These are phyloP conservation scores for Yarrowia sp. DNA, from an alignment of 805 yeast species.

Conservation along the genomic window DNA sequence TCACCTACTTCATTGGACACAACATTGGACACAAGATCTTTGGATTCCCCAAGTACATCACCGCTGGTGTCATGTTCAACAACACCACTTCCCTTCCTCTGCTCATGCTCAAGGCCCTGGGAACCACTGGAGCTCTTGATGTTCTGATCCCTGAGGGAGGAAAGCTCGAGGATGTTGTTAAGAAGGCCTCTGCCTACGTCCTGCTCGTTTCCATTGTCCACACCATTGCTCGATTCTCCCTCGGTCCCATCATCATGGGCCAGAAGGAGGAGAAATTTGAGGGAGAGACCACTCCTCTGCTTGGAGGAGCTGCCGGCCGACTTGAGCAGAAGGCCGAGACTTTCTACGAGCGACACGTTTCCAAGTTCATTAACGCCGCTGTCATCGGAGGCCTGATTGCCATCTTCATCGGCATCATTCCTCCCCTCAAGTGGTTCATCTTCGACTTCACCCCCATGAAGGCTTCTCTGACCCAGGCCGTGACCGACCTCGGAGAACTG, in stretches of 20 bases:
- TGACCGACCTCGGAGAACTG: slow-evolving; percentile 42
- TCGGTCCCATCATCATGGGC: slow-evolving; percentile 42
- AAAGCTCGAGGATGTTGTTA: slow-evolving; percentile 32
- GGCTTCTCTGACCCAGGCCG: slow-evolving; percentile 42
- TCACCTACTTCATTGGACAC: slow-evolving; percentile 40
- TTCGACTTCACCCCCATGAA: slow-evolving; percentile 40
- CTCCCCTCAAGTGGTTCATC: slow-evolving; percentile 42
- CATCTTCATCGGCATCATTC: slow-evolving; percentile 42
- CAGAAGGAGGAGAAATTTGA: slow-evolving; percentile 28
- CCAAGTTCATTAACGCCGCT: slow-evolving; percentile 42
- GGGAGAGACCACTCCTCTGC: slow-evolving; percentile 36
- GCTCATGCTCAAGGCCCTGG: slow-evolving; percentile 41
- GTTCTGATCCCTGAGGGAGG: slow-evolving; percentile 41
- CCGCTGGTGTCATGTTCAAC: slow-evolving; percentile 44
- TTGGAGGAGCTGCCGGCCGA: slow-evolving; percentile 10
- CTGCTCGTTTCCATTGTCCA: slow-evolving; percentile 42
- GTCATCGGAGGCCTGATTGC: slow-evolving; percentile 42
- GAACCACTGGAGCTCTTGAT: slow-evolving; percentile 41
- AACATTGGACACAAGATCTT: slow-evolving; percentile 37
- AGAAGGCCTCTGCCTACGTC: slow-evolving; percentile 43
- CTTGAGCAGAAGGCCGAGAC: slow-evolving; percentile 15
- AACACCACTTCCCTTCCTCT: slow-evolving; percentile 43
- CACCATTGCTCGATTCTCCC: slow-evolving; percentile 42
- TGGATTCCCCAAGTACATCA: slow-evolving; percentile 40
- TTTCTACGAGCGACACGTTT: slow-evolving; percentile 25